Evolutionary conservation across 306 rosid genomes (phyloP).

Genomic region (Cucurbita pepo): DNA sequence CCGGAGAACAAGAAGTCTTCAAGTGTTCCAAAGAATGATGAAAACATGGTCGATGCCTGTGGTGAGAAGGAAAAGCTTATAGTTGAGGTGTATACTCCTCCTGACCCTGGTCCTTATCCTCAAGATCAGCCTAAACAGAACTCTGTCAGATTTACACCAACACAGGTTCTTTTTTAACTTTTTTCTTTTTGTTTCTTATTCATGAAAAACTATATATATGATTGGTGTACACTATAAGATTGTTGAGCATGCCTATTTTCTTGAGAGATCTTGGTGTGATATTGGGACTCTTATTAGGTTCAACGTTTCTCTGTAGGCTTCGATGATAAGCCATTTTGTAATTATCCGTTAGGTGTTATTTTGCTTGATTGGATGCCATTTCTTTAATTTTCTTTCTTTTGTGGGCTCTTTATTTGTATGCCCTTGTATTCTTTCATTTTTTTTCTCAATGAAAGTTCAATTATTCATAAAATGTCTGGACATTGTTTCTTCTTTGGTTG

Average conservation of each 20-base stretch:
- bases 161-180: constrained; percentile 49
- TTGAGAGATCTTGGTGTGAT: not conserved
- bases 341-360: not conserved
- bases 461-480: not conserved
- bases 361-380: not conserved
- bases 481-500: not conserved
- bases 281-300: not conserved
- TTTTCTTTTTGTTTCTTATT: not conserved
- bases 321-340: not conserved
- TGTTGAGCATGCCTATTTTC: not conserved
- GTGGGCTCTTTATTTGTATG: not conserved
- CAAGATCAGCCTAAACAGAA: constrained; percentile 95
- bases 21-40: constrained; percentile 23
- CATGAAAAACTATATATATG: not conserved
- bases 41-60: constrained; percentile 22
- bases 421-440: too few species aligned
- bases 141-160: constrained; percentile 81
- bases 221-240: not conserved
- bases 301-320: not conserved
- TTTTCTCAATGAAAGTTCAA: not conserved
- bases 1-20: constrained; percentile 31
- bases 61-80: constrained; percentile 40
- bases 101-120: constrained; percentile 97
- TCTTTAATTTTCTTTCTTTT: not conserved
- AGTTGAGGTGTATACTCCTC: constrained; percentile 79